Percentiles rank a stretch among this genome's conserved stretches.
Evolutionary conservation across 1,139 yeast genomes (phyloP).

Genomic region (Saccharomyces hybrid): DNA sequence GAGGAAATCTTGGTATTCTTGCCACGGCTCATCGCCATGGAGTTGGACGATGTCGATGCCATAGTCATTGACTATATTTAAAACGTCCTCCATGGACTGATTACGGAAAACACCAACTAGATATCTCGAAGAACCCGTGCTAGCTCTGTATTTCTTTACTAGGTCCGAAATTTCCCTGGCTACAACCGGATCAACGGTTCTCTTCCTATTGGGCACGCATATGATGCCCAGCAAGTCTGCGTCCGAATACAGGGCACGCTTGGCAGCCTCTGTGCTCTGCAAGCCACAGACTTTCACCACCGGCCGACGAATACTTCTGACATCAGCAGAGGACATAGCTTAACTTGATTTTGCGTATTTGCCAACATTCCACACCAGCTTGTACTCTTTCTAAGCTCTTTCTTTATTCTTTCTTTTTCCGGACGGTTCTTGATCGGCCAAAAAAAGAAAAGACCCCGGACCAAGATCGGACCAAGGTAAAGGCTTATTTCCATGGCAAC

Average conservation of each 20-base stretch:
- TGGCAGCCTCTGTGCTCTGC: constrained; percentile 59
- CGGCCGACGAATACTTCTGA: not conserved
- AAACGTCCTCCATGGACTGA: constrained; percentile 61
- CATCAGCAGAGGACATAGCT: not conserved
- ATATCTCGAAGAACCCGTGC: constrained; percentile 14
- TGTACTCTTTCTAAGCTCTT: not conserved
- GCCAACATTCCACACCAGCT: not conserved
- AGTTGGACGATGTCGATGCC: constrained; percentile 73
- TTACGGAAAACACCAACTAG: constrained; percentile 88
- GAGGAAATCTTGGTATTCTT: constrained; percentile 38
- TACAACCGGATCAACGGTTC: constrained; percentile 52
- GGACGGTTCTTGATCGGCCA: not conserved
- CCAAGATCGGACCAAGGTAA: not conserved
- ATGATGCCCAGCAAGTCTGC: constrained; percentile 80
- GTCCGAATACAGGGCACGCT: constrained; percentile 56
- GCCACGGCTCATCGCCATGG: constrained; percentile 75
- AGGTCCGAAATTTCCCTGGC: constrained; percentile 49
- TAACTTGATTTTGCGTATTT: not conserved
- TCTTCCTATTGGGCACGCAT: constrained; percentile 68
- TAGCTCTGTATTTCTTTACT: constrained; percentile 21
- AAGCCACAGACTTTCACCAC: constrained; percentile 76
- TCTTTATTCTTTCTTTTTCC: not conserved
- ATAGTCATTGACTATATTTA: constrained; percentile 39
- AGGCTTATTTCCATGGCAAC: not conserved
- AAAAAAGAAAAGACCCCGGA: not conserved